Conservation (phyloP, 208 protist species). For the Wallacemonas sp. region DNA sequence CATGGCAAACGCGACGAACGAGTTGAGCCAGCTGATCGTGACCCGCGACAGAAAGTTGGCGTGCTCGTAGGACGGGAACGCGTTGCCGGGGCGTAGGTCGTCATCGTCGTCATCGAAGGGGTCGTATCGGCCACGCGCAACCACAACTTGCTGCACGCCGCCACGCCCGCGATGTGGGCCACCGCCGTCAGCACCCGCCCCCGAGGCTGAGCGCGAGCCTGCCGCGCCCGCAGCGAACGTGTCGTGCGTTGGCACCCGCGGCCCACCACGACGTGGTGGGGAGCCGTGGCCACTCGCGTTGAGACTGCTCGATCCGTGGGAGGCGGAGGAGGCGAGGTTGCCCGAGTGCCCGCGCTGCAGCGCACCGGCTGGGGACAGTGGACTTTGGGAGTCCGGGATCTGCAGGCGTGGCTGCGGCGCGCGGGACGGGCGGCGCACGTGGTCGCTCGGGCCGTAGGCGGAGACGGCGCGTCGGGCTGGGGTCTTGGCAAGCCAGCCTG, state of each 20-base stretch:
- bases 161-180: background rate
- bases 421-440: background rate
- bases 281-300: background rate
- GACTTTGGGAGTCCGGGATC: background rate
- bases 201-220: background rate
- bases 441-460: too few relatives aligned
- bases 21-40: constrained; percentile 70
- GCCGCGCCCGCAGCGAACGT: background rate
- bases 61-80: constrained; percentile 52
- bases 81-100: constrained; percentile 68
- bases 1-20: constrained; percentile 53
- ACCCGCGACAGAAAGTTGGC: constrained; percentile 34
- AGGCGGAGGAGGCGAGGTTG: background rate
- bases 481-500: too few relatives aligned
- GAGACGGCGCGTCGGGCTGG: too few relatives aligned
- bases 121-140: constrained; percentile 40
- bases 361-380: background rate
- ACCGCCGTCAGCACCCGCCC: background rate
- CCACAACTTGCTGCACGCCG: constrained; percentile 19
- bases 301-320: too few relatives aligned
- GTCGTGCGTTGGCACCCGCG: background rate
- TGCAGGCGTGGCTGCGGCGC: constrained; percentile 3
- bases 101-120: constrained; percentile 46
- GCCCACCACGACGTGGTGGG: background rate
- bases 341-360: constrained; percentile 2